Conservation (phyloP, 2,329 filamentous ascomycete species). For the Fusarium avenaceum region DNA sequence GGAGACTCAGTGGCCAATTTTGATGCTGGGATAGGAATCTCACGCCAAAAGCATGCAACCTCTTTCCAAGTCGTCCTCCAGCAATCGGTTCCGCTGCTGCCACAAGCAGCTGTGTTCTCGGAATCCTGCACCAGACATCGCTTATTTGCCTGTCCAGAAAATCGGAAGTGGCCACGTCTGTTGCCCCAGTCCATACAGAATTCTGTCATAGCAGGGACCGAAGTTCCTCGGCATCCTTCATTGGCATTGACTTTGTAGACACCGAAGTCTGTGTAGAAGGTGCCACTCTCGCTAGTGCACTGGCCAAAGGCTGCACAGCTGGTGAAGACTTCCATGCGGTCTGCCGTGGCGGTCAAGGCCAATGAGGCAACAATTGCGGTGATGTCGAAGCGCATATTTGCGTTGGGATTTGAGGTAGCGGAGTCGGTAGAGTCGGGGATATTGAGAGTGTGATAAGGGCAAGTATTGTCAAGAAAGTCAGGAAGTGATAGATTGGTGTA, state of each 20-base stretch:
- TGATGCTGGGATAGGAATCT: background rate
- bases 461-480: no score
- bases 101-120: background rate
- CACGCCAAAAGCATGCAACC: background rate
- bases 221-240: background rate
- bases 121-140: background rate
- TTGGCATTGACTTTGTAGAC: background rate
- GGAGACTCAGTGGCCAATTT: background rate
- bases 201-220: background rate
- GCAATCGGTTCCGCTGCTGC: background rate
- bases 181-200: constrained; percentile 6
- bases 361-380: background rate
- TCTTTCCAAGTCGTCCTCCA: background rate
- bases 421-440: no score
- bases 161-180: background rate
- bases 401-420: no score
- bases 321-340: background rate
- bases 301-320: background rate
- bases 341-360: background rate
- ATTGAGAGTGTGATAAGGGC: no score
- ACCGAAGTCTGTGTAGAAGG: background rate
- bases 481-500: no score
- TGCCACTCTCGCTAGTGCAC: background rate
- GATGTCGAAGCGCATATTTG: constrained; percentile 1
- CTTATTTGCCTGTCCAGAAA: background rate